Percentiles rank a stretch among this genome's conserved stretches.
phyloP scores from a whole-genome alignment of 768 basidiomycete genomes.

The Lentinus brumalis region DNA sequence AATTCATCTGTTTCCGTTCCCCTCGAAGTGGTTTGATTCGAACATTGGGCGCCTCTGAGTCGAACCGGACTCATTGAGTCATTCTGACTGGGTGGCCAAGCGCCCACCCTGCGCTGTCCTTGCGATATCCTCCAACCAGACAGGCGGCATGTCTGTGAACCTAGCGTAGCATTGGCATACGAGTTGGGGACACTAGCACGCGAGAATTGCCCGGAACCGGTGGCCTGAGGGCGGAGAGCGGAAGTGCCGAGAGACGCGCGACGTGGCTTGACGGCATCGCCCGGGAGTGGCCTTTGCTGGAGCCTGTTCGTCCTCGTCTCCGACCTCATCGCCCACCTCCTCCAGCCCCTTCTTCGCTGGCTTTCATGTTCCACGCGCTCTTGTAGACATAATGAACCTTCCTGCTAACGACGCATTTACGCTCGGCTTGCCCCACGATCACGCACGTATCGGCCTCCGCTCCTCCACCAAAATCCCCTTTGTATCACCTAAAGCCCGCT shows the following conservation, averaged over 20 bases:
- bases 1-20: too few species aligned
- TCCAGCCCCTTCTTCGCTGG: background rate
- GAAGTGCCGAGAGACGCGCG: background rate
- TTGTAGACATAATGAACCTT: constrained; percentile 12
- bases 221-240: background rate
- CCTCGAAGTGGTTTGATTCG: too few species aligned
- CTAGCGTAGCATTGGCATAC: too few species aligned
- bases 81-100: too few species aligned
- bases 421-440: constrained; percentile 24
- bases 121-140: too few species aligned
- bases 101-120: too few species aligned
- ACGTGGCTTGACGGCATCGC: background rate
- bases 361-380: background rate
- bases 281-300: background rate
- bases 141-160: too few species aligned
- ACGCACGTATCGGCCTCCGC: constrained; percentile 20
- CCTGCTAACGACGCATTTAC: constrained; percentile 29
- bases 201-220: too few species aligned
- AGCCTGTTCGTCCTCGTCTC: background rate
- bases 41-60: too few species aligned
- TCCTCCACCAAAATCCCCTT: constrained; percentile 27
- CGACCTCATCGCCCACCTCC: background rate
- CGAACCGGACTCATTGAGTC: too few species aligned
- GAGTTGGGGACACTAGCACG: too few species aligned
- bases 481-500: constrained; percentile 18